A percentile compares a stretch with the other conserved stretches of the same genome.
Evolutionary conservation across 1,284 basidiomycete genomes (phyloP).

Genomic region (Pascua guehoae): DNA sequence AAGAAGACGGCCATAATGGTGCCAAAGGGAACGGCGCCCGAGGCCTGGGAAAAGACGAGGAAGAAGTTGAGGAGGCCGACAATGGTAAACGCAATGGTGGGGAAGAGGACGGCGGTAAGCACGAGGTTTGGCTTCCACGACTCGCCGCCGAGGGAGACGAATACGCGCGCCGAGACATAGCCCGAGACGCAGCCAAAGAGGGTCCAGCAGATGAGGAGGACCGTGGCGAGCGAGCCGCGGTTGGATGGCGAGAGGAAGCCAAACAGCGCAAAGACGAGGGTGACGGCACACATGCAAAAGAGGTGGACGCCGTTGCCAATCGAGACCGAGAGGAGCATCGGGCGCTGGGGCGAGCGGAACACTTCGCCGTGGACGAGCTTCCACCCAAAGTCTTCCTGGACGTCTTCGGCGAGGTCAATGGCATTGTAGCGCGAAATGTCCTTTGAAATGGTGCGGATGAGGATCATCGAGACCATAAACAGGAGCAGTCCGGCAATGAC

Average conservation of each 20-base stretch:
- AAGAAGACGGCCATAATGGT: slow-evolving; percentile 84
- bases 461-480: slow-evolving; percentile 84
- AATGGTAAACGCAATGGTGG: slow-evolving; percentile 73
- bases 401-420: slow-evolving; percentile 88
- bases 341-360: slow-evolving; percentile 76
- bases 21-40: slow-evolving; percentile 93
- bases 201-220: slow-evolving; percentile 95
- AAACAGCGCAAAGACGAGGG: slow-evolving; percentile 89
- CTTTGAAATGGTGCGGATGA: slow-evolving; percentile 78
- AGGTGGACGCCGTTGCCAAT: slow-evolving; percentile 90
- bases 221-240: slow-evolving; percentile 87
- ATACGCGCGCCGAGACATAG: slow-evolving; percentile 81
- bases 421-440: slow-evolving; percentile 97
- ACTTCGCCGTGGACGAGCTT: slow-evolving; percentile 90
- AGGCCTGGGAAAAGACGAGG: slow-evolving; percentile 78
- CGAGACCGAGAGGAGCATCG: slow-evolving; percentile 77
- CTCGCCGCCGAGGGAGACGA: slow-evolving; percentile 75
- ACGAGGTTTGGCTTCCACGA: slow-evolving; percentile 79
- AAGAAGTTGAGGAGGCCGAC: slow-evolving; percentile 84
- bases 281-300: slow-evolving; percentile 81
- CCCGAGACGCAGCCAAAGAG: slow-evolving; percentile 89
- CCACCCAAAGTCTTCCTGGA: slow-evolving; percentile 98
- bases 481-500: slow-evolving; percentile 88
- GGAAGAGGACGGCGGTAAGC: slow-evolving; percentile 80
- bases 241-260: slow-evolving; percentile 97